Percentiles rank a stretch among this genome's conserved stretches.
Evolutionary conservation across 768 basidiomycete species (phyloP).

Genomic region (Leccinum obscurum): DNA sequence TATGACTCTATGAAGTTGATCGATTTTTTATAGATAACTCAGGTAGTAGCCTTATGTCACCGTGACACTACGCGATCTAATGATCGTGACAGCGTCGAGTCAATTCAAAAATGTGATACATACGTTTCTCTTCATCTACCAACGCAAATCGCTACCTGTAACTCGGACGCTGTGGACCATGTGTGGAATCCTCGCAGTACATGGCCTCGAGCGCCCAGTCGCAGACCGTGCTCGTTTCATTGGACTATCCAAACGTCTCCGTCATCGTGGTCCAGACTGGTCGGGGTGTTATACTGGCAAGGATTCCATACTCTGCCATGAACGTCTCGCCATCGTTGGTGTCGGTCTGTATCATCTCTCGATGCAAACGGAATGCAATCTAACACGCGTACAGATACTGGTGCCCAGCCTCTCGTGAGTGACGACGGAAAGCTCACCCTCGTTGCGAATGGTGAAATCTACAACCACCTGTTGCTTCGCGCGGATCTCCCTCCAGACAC

Average conservation of each 20-base stretch:
- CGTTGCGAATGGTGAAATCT: conserved; percentile 98
- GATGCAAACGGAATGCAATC: not conserved
- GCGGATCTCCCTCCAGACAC: conserved; percentile 59
- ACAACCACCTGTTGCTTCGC: conserved; percentile 89
- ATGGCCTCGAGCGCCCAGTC: conserved; percentile 72
- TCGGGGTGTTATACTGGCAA: conserved; percentile 91
- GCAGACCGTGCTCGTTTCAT: conserved; percentile 73
- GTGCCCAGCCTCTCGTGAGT: conserved; percentile 91
- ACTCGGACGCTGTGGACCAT: conserved; percentile 42
- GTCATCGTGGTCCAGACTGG: conserved; percentile 98
- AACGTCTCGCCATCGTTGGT: conserved; percentile 96
- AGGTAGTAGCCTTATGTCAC: too few relatives aligned
- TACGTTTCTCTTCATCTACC: not conserved
- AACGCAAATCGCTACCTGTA: not conserved
- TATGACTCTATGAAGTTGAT: too few relatives aligned
- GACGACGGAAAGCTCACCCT: conserved; percentile 83
- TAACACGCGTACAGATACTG: conserved; percentile 66
- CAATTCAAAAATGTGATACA: not conserved
- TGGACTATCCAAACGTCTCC: conserved; percentile 83
- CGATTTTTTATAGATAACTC: too few relatives aligned
- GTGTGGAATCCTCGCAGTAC: conserved; percentile 92
- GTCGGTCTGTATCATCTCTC: conserved; percentile 63
- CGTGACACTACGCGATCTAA: not conserved
- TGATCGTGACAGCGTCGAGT: not conserved
- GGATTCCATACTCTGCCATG: conserved; percentile 84